Conservation (phyloP, 192 early-diverging fungal genomes). For the Entomortierella beljakovae region DNA sequence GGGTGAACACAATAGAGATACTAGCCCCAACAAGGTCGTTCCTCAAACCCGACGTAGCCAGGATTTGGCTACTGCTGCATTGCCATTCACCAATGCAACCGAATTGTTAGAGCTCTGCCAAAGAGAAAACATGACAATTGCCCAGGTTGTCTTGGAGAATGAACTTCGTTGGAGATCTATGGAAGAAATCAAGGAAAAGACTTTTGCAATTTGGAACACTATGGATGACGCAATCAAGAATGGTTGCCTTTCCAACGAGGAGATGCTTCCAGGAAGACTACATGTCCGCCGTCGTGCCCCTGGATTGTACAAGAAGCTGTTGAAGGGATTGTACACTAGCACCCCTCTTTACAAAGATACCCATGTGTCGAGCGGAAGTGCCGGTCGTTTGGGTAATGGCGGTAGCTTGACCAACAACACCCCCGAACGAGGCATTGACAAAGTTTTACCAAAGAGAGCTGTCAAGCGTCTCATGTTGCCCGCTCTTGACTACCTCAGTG, state of each 20-base stretch:
- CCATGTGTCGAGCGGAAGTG: neutral
- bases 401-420: conserved; percentile 11
- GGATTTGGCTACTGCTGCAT: conserved; percentile 78
- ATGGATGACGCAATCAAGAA: conserved; percentile 91
- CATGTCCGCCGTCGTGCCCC: conserved; percentile 89
- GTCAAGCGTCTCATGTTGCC: conserved; percentile 75
- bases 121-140: conserved; percentile 87
- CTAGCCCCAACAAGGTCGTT: conserved; percentile 37
- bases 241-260: conserved; percentile 72
- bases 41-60: conserved; percentile 71
- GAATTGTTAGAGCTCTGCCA: conserved; percentile 86
- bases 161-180: conserved; percentile 91
- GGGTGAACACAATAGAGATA: conserved; percentile 52
- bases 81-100: conserved; percentile 87
- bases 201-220: conserved; percentile 88
- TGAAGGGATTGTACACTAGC: conserved; percentile 76
- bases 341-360: conserved; percentile 52
- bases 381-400: conserved; percentile 4
- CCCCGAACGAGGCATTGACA: conserved; percentile 43
- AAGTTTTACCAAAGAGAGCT: conserved; percentile 56
- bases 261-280: conserved; percentile 83
- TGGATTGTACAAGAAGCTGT: conserved; percentile 85
- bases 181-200: conserved; percentile 81
- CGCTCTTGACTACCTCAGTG: conserved; percentile 90
- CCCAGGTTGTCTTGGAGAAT: conserved; percentile 96